Conservation (phyloP, 2,329 filamentous ascomycete genomes). For the Dichotomopilus funicola region DNA sequence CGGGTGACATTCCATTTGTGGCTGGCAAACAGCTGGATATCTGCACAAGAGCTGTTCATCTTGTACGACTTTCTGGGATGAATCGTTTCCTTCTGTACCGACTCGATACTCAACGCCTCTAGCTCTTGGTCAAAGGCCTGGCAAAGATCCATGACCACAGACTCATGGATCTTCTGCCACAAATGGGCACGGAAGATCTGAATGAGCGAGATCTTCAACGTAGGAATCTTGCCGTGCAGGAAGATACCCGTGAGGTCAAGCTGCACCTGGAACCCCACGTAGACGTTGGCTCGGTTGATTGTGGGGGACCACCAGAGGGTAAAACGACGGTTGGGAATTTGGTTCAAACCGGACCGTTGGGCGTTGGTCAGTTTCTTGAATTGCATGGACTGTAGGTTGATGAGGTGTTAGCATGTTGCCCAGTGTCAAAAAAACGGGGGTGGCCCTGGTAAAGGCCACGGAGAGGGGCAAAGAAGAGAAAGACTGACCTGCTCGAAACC, state of each 20-base stretch:
- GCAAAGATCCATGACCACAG: constrained; percentile 96
- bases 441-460: too few relatives aligned
- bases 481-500: constrained; percentile 19
- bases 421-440: too few relatives aligned
- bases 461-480: constrained; percentile 56
- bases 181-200: constrained; percentile 99
- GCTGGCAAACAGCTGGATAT: constrained; percentile 92
- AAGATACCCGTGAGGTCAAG: constrained; percentile 97
- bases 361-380: constrained; percentile 99
- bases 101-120: constrained; percentile 91
- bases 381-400: constrained; percentile 57
- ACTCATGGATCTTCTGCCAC: constrained; percentile 99
- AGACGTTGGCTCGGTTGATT: constrained; percentile 93
- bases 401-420: not conserved
- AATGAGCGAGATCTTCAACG: constrained; percentile 93
- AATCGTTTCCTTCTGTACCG: constrained; percentile 97
- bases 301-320: constrained; percentile 96
- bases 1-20: constrained; percentile 99
- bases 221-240: constrained; percentile 97
- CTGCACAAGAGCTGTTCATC: constrained; percentile 99
- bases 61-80: constrained; percentile 99
- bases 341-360: constrained; percentile 91
- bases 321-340: constrained; percentile 97
- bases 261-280: constrained; percentile 98
- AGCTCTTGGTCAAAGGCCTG: constrained; percentile 98